phyloP scores from a whole-genome alignment of 352 stramenopile genomes.

The Phytophthora megakarya region DNA sequence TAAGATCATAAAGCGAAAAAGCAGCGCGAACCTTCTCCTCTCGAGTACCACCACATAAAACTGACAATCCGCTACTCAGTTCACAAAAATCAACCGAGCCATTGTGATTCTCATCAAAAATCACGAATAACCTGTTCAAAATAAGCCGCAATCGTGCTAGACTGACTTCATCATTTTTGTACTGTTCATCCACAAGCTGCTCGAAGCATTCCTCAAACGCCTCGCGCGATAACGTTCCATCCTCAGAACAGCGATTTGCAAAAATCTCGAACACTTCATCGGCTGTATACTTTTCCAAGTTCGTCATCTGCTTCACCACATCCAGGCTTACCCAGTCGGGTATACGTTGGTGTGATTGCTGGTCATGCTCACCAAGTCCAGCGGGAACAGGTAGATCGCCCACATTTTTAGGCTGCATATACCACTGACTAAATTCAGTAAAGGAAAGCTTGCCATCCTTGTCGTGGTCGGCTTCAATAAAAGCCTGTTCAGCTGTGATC shows the following conservation, averaged over 20 bases:
- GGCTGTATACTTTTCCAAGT: constrained; percentile 78
- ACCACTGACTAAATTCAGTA: constrained; percentile 85
- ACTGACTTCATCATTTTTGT: constrained; percentile 74
- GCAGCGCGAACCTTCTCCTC: constrained; percentile 87
- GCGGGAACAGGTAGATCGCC: constrained; percentile 23
- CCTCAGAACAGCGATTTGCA: constrained; percentile 77
- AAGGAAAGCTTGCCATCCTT: constrained; percentile 84
- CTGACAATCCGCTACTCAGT: constrained; percentile 78
- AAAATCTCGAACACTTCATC: constrained; percentile 90
- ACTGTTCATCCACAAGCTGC: constrained; percentile 80
- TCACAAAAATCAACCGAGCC: constrained; percentile 88
- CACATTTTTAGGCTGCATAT: constrained; percentile 51
- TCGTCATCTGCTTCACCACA: constrained; percentile 85
- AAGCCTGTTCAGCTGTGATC: constrained; percentile 83
- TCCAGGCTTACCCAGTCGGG: constrained; percentile 73
- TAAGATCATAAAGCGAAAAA: constrained; percentile 89
- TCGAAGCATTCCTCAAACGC: constrained; percentile 87
- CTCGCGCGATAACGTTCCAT: constrained; percentile 79
- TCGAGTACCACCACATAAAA: constrained; percentile 77
- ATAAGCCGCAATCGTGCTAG: constrained; percentile 67
- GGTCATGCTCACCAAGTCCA: constrained; percentile 26
- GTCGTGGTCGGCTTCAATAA: constrained; percentile 77
- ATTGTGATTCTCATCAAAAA: constrained; percentile 82
- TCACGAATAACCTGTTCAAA: constrained; percentile 77
- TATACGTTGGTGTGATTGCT: constrained; percentile 31